A percentile compares a stretch with the other conserved stretches of the same genome.
Conservation (phyloP, 2,329 filamentous ascomycete species). For the Fusarium equiseti region DNA sequence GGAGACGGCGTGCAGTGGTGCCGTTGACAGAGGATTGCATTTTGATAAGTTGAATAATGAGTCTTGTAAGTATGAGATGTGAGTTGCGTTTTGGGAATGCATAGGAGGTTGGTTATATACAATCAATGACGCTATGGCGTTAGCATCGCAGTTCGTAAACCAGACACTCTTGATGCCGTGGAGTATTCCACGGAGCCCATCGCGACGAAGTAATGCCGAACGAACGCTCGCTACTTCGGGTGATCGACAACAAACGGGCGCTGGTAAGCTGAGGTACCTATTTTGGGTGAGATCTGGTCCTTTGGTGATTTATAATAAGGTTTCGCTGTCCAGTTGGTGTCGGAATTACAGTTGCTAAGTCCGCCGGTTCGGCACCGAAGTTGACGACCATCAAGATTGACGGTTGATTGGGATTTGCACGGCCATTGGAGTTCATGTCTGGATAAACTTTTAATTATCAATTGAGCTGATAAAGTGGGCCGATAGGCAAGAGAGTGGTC, state of each 20-base stretch:
- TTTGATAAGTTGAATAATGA: background rate
- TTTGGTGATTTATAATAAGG: background rate
- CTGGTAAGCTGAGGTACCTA: background rate
- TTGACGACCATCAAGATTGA: background rate
- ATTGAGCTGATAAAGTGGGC: background rate
- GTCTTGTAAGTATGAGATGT: fast-evolving
- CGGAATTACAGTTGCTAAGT: background rate
- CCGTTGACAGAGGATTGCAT: background rate
- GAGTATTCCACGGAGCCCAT: background rate
- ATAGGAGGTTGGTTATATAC: background rate
- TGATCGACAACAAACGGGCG: background rate
- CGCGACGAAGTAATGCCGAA: background rate
- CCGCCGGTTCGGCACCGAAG: background rate
- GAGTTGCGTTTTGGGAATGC: fast-evolving
- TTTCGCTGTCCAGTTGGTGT: background rate
- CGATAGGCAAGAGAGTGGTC: too few species aligned
- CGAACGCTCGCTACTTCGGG: background rate
- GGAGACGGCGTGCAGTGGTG: background rate
- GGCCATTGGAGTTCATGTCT: background rate
- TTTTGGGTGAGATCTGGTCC: background rate
- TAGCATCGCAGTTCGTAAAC: background rate
- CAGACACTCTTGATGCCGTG: background rate
- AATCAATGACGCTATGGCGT: constrained; percentile 6
- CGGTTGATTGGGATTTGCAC: fast-evolving
- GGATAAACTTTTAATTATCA: background rate